Evolutionary conservation across 2,329 filamentous ascomycete genomes (phyloP).

Genomic region (Ascochyta koolunga): DNA sequence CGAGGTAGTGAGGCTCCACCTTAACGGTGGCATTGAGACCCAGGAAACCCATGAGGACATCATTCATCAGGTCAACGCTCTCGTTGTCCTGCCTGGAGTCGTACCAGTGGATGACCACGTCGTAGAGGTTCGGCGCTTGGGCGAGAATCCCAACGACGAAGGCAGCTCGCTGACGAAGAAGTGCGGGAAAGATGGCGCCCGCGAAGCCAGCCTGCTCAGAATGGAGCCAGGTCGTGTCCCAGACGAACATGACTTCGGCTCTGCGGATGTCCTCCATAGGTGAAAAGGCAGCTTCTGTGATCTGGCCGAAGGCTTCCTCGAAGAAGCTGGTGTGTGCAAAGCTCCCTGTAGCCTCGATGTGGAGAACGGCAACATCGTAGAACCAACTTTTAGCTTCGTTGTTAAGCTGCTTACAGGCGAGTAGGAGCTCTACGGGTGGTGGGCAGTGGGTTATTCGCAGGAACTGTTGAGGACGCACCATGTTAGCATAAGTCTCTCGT

Average conservation of each 20-base stretch:
- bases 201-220: slow-evolving; percentile 21
- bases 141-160: slow-evolving; percentile 33
- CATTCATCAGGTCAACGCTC: slow-evolving; percentile 25
- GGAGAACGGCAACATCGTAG: slow-evolving; percentile 39
- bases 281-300: slow-evolving; percentile 39
- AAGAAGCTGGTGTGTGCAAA: slow-evolving; percentile 44
- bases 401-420: slow-evolving; percentile 37
- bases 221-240: slow-evolving; percentile 44
- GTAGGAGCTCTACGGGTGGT: slow-evolving; percentile 38
- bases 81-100: slow-evolving; percentile 37
- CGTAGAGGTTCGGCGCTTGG: slow-evolving; percentile 32
- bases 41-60: slow-evolving; percentile 33
- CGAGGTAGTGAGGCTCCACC: slow-evolving; percentile 37
- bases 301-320: slow-evolving; percentile 35
- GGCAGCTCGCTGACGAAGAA: slow-evolving; percentile 32
- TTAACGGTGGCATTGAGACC: slow-evolving; percentile 27
- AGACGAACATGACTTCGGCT: slow-evolving; percentile 39
- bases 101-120: slow-evolving; percentile 41
- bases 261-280: slow-evolving; percentile 44
- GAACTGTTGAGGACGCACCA: slow-evolving; percentile 22
- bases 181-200: slow-evolving; percentile 34
- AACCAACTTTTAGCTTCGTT: slow-evolving; percentile 41
- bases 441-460: slow-evolving; percentile 40
- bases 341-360: slow-evolving; percentile 40
- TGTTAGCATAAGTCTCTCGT: not conserved